Percentiles rank a stretch among this genome's conserved stretches.
phyloP scores from a whole-genome alignment of 2,329 filamentous ascomycete genomes.

The Fusarium zealandicum region DNA sequence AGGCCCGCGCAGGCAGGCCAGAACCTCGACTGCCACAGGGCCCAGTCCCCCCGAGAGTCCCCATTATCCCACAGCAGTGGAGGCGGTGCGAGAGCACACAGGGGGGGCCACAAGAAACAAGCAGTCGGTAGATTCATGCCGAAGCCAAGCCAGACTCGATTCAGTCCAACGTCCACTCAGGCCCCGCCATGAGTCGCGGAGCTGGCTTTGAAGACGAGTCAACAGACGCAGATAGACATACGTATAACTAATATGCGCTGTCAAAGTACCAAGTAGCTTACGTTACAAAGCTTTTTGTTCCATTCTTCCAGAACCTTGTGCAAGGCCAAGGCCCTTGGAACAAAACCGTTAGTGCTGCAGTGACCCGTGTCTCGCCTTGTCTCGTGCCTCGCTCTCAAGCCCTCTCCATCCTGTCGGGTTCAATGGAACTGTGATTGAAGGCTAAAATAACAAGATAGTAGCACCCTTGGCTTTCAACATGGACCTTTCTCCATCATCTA shows the following conservation, averaged over 20 bases:
- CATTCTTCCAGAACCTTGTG: not conserved
- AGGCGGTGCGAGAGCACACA: conserved; percentile 10
- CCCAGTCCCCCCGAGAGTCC: not conserved
- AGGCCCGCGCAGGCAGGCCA: not conserved
- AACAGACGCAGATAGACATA: not conserved
- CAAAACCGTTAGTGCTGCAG: not conserved
- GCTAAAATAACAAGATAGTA: no score
- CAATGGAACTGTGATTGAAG: no score
- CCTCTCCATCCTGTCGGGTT: not conserved
- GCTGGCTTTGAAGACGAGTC: not conserved
- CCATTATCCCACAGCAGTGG: conserved; percentile 28
- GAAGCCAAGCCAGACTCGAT: conserved; percentile 9
- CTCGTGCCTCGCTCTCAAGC: not conserved
- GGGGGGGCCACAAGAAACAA: conserved; percentile 7
- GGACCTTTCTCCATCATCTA: not conserved
- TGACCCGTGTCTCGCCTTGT: not conserved
- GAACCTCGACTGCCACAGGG: not conserved
- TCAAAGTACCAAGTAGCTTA: not conserved
- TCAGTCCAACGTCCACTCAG: conserved; percentile 6
- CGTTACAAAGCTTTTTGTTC: no score
- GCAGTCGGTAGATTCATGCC: conserved; percentile 11
- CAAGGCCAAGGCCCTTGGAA: not conserved
- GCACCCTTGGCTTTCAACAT: not conserved
- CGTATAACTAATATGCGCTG: no score
- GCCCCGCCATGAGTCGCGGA: conserved; percentile 1